Base-by-base conservation (phyloP, 2,329 filamentous ascomycete species). In the Colletotrichum musicola region DNA sequence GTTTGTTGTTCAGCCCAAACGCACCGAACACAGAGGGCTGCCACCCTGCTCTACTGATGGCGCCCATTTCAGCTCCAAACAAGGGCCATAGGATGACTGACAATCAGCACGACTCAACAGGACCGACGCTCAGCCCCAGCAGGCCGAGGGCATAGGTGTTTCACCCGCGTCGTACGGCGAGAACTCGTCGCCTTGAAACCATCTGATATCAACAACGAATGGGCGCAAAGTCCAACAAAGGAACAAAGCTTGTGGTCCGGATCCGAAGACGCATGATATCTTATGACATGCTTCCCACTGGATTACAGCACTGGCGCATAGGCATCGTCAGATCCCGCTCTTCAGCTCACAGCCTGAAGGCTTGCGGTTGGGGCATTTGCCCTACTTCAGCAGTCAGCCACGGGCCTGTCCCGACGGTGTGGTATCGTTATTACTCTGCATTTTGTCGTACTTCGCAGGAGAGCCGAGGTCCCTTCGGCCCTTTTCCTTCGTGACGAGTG, bases 181-280 rank as follows among this genome's bases (percentile, higher is more conserved):
- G 35, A 56, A 51, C 50, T 7, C 51, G 56, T 50, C 55, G 62
- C 10, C n/a, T 35, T 69, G 66, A 69, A 69, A 69, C 66, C 62
- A 44, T 69, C 66, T 61, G 66, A 69, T 56, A 16, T 60, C 10
- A 7, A 53, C 53, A 40, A 44, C n/a, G 27, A 25, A 56, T 55
- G n/a, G 35, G 25, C 25, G 25, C 16, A 47, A 38, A 51, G 25
- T 27, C 61, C 62, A 44, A 47, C 35, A 40, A 42, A 12, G 44
- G 22, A 40, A 38, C 22, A 49, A 49, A 16, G 7, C 14, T 4
- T 18, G n/a, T 12, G n/a, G 16, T 12, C 10, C n/a, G 6, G 20
- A 20, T 18, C 46, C 46, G 46, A 49, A 22, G 18, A 4, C 18
- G 18, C 46, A 20, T 20, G 18, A 13, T 54, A 9, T 35, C 2